These are phyloP conservation scores for Apiospora kogelbergensis DNA, from an alignment of 2,329 filamentous ascomycete species.

Conservation along the genomic window DNA sequence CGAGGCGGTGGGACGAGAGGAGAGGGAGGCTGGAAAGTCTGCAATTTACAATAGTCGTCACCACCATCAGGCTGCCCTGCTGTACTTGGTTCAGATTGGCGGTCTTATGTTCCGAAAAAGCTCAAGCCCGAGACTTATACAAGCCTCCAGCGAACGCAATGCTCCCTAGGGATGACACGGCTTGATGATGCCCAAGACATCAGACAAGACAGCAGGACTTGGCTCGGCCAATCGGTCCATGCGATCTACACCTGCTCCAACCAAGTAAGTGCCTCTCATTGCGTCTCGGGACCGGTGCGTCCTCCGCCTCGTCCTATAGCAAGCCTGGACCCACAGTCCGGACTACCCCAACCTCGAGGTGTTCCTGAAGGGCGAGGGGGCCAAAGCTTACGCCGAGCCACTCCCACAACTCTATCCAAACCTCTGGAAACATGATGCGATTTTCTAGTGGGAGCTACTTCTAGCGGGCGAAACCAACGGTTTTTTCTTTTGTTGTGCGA, in stretches of 20 bases:
- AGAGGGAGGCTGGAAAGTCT: neutral
- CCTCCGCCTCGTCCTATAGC: neutral
- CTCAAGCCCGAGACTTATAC: neutral
- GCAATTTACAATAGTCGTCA: neutral
- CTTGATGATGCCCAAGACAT: constrained; percentile 1
- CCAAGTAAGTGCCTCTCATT: neutral
- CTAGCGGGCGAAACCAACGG: neutral
- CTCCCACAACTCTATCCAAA: constrained; percentile 13
- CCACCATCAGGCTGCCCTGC: neutral
- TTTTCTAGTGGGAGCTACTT: too few relatives aligned
- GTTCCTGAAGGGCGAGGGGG: neutral
- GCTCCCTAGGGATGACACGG: neutral
- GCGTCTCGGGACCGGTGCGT: neutral
- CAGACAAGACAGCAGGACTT: neutral
- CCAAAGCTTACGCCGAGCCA: constrained; percentile 1
- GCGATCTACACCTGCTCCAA: neutral
- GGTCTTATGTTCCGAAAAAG: neutral
- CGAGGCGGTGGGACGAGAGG: neutral
- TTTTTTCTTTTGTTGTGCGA: too few relatives aligned
- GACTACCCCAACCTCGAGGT: constrained; percentile 9
- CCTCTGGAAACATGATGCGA: neutral
- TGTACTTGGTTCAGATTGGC: neutral
- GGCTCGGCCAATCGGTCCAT: neutral
- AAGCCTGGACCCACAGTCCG: neutral
- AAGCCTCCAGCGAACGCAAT: neutral